Conservation (phyloP, 2,329 filamentous ascomycete species). For the Monilinia vaccinii-corymbosi region DNA sequence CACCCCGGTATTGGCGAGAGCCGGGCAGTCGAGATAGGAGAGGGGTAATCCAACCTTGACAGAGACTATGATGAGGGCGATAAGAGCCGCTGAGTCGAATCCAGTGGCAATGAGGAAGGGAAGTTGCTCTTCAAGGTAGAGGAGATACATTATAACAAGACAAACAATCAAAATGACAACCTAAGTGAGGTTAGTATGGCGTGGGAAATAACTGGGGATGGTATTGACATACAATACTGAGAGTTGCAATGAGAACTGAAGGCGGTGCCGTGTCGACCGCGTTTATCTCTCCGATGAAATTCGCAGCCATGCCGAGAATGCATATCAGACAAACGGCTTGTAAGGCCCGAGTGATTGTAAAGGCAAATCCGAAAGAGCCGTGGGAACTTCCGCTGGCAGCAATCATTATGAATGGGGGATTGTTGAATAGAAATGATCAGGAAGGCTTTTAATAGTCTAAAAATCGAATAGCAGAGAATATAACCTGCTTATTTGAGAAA, state of each 20-base stretch:
- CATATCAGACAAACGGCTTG: slow-evolving; percentile 64
- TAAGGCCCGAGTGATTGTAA: slow-evolving; percentile 62
- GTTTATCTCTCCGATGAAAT: slow-evolving; percentile 74
- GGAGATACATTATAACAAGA: slow-evolving; percentile 73
- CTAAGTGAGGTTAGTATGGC: slow-evolving; percentile 35
- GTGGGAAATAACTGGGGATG: neutral
- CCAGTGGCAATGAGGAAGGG: slow-evolving; percentile 61
- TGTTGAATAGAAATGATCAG: neutral
- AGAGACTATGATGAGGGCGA: slow-evolving; percentile 70
- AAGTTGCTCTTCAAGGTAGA: slow-evolving; percentile 68
- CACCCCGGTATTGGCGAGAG: slow-evolving; percentile 35
- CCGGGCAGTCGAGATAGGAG: slow-evolving; percentile 64
- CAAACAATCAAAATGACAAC: slow-evolving; percentile 38
- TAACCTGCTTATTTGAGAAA: neutral
- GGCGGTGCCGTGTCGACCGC: slow-evolving; percentile 56
- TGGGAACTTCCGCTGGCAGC: slow-evolving; percentile 14
- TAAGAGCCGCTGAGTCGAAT: slow-evolving; percentile 59
- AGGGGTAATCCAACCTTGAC: slow-evolving; percentile 73
- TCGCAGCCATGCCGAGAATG: slow-evolving; percentile 71
- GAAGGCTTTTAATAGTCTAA: neutral
- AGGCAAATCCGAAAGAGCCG: slow-evolving; percentile 69
- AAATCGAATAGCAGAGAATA: neutral
- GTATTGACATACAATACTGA: slow-evolving; percentile 60
- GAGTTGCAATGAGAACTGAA: slow-evolving; percentile 64
- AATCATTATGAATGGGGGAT: slow-evolving; percentile 7